phyloP scores from a whole-genome alignment of 148 eudicot species.

The Oxyria digyna region DNA sequence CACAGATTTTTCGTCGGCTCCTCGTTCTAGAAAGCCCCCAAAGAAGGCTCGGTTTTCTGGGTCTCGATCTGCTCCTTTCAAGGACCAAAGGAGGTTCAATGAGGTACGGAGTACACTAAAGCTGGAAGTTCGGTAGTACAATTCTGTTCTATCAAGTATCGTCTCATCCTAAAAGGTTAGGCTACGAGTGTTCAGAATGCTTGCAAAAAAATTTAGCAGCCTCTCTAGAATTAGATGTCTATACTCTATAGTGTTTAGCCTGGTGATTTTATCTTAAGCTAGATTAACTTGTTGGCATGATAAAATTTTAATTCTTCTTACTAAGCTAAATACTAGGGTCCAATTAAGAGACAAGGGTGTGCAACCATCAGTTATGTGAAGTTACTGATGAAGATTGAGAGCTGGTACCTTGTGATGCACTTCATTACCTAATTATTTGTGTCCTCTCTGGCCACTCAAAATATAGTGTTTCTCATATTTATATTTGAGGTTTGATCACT shows the following conservation, averaged over 20 bases:
- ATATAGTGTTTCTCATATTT: background rate
- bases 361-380: background rate
- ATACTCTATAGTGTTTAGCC: background rate
- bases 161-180: background rate
- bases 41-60: conserved; percentile 28
- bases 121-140: background rate
- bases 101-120: conserved; percentile 18
- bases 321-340: background rate
- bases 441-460: too few relatives aligned
- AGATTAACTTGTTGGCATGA: background rate
- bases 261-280: background rate
- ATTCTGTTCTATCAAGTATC: background rate
- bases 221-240: background rate
- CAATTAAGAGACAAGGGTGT: background rate
- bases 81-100: conserved; percentile 19
- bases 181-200: background rate
- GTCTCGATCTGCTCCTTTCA: conserved; percentile 10
- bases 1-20: conserved; percentile 17
- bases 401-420: background rate
- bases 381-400: background rate
- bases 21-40: conserved; percentile 18
- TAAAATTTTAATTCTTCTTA: background rate
- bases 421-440: background rate
- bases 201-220: background rate
- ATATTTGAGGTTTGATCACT: background rate